Conservation (phyloP, 1,284 basidiomycete species). For the Ceraceosorus bombacis region DNA sequence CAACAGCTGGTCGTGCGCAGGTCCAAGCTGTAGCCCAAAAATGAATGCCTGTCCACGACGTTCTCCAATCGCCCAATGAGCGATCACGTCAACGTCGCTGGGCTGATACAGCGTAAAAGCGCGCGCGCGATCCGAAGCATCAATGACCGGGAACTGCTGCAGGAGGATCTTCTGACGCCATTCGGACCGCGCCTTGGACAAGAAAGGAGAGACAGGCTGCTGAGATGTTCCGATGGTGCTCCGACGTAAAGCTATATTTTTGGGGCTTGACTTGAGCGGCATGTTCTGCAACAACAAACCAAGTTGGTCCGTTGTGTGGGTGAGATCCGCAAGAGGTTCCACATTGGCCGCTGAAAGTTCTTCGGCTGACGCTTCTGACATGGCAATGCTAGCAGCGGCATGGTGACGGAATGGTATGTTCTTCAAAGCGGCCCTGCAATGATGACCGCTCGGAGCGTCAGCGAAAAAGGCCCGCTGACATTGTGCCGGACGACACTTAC, state of each 20-base stretch:
- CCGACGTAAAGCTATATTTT: neutral
- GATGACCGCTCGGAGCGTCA: neutral
- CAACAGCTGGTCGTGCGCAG: slow-evolving; percentile 14
- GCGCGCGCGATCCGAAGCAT: slow-evolving; percentile 3
- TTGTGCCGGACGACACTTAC: neutral
- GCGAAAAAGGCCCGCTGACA: no score
- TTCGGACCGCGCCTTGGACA: slow-evolving; percentile 12
- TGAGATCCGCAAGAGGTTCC: neutral
- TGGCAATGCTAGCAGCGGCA: neutral
- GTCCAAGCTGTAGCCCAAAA: slow-evolving; percentile 24
- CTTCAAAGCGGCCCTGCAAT: neutral
- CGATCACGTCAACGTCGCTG: slow-evolving; percentile 22
- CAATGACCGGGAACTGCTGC: slow-evolving; percentile 14
- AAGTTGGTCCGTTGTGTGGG: neutral
- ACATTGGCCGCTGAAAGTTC: neutral
- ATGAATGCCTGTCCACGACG: slow-evolving; percentile 14
- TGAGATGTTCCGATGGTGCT: neutral
- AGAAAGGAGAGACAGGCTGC: slow-evolving; percentile 4
- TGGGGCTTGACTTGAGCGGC: neutral
- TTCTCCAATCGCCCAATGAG: slow-evolving; percentile 11
- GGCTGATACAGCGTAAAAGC: slow-evolving; percentile 23
- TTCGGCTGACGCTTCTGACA: neutral
- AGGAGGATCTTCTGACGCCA: slow-evolving; percentile 18
- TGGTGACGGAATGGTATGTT: neutral
- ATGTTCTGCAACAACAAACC: neutral